Evolutionary conservation across 1,284 basidiomycete genomes (phyloP).

Genomic region (Melampsora americana): DNA sequence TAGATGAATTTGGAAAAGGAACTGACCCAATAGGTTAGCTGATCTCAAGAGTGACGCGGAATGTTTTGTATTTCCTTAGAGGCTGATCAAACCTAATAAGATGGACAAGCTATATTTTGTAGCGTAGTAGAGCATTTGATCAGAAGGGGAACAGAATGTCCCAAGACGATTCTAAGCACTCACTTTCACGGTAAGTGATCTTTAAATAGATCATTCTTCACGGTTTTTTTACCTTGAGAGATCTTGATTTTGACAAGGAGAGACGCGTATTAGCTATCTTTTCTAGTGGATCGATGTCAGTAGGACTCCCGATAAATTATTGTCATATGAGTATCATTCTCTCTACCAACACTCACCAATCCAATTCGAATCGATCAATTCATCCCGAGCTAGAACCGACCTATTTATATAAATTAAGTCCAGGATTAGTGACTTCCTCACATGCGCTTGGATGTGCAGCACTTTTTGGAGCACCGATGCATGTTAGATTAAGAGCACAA

Average conservation of each 20-base stretch:
- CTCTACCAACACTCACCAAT: background rate
- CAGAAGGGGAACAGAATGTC: slow-evolving; percentile 23
- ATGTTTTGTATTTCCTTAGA: background rate
- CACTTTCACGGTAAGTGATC: slow-evolving; percentile 34
- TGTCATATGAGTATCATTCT: slow-evolving; percentile 34
- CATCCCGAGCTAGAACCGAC: slow-evolving; percentile 16
- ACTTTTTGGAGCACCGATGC: slow-evolving; percentile 27
- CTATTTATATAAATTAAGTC: slow-evolving; percentile 35
- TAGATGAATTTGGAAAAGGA: slow-evolving; percentile 44
- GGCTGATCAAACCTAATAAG: background rate
- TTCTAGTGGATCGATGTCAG: slow-evolving; percentile 27
- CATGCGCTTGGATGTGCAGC: slow-evolving; percentile 42
- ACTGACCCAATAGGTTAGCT: slow-evolving; percentile 36
- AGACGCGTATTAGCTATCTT: slow-evolving; percentile 18
- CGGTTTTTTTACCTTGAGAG: too few species aligned
- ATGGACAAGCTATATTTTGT: slow-evolving; percentile 43
- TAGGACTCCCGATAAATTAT: slow-evolving; percentile 34
- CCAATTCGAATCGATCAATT: background rate
- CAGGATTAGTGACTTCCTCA: slow-evolving; percentile 25
- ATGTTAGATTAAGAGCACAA: slow-evolving; percentile 33
- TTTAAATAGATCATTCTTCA: background rate
- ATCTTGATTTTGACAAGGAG: background rate
- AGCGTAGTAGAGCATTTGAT: slow-evolving; percentile 38
- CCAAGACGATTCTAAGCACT: slow-evolving; percentile 24
- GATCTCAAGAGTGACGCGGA: background rate